phyloP scores from a whole-genome alignment of 345 rosid species.

The Mangifera indica region DNA sequence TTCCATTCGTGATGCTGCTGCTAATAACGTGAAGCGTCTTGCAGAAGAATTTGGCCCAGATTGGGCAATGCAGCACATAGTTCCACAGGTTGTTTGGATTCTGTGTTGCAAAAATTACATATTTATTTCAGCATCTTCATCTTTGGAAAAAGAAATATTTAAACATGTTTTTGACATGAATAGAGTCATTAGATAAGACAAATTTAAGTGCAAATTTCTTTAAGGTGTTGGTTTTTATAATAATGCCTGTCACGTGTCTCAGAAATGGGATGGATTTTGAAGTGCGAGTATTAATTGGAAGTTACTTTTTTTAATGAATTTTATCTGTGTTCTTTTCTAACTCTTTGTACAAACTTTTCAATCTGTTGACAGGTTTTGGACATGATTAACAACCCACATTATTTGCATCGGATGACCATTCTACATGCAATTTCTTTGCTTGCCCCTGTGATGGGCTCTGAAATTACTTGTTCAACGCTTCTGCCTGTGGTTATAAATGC shows the following conservation, averaged over 20 bases:
- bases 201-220: background rate
- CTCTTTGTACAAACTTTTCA: background rate
- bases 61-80: slow-evolving; percentile 98
- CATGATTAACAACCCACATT: slow-evolving; percentile 81
- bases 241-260: background rate
- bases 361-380: slow-evolving; percentile 62
- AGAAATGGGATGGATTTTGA: background rate
- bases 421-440: slow-evolving; percentile 77
- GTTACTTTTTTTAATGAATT: background rate
- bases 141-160: background rate
- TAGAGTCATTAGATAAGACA: background rate
- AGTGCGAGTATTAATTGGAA: background rate
- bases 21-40: slow-evolving; percentile 89
- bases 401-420: slow-evolving; percentile 87
- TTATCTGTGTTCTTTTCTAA: background rate
- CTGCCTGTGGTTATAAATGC: slow-evolving; percentile 75
- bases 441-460: slow-evolving; percentile 90
- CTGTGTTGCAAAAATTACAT: background rate
- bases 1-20: slow-evolving; percentile 94
- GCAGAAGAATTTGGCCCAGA: slow-evolving; percentile 98
- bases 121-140: background rate
- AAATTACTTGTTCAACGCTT: slow-evolving; percentile 78
- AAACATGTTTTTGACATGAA: background rate
- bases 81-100: slow-evolving; percentile 68
- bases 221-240: background rate